These are phyloP conservation scores for Kalmanozyma brasiliensis DNA, from an alignment of 1,284 basidiomycete genomes.

Conservation along the genomic window DNA sequence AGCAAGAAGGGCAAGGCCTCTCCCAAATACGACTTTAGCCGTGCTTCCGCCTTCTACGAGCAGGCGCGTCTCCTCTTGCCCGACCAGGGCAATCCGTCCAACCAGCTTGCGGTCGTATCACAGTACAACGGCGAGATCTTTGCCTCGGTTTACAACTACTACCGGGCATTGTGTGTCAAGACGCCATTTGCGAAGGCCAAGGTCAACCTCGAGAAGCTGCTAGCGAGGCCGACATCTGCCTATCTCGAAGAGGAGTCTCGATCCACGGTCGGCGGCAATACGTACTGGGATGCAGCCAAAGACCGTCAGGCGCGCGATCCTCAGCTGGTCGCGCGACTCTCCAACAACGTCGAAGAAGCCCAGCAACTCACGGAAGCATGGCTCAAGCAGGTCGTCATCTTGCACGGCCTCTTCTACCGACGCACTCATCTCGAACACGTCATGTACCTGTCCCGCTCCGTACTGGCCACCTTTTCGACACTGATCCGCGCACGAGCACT, in stretches of 20 bases:
- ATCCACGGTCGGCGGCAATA: conserved; percentile 11
- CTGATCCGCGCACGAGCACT: conserved; percentile 43
- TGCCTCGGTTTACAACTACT: conserved; percentile 83
- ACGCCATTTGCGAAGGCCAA: conserved; percentile 87
- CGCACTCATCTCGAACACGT: conserved; percentile 45
- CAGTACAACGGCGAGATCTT: conserved; percentile 86
- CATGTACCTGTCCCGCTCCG: conserved; percentile 49
- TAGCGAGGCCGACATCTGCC: conserved; percentile 44
- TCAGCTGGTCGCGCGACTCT: conserved; percentile 23
- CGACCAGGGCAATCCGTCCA: conserved; percentile 78
- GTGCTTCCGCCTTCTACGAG: conserved; percentile 58
- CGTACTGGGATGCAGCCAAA: conserved; percentile 28
- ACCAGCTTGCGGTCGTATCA: conserved; percentile 92
- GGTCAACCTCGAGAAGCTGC: conserved; percentile 79
- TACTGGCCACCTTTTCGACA: conserved; percentile 44
- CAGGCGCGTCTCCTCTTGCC: conserved; percentile 61
- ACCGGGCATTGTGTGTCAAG: conserved; percentile 86
- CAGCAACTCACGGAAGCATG: conserved; percentile 29
- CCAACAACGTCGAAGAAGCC: conserved; percentile 20
- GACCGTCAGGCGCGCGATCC: conserved; percentile 28
- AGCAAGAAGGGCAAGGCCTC: conserved; percentile 13
- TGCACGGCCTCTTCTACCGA: conserved; percentile 59
- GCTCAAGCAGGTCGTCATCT: conserved; percentile 46
- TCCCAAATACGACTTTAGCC: conserved; percentile 51
- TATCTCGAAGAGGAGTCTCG: conserved; percentile 33